Base-by-base conservation (phyloP, 176 grass and related monocot genomes). In the Triticum aestivum region DNA sequence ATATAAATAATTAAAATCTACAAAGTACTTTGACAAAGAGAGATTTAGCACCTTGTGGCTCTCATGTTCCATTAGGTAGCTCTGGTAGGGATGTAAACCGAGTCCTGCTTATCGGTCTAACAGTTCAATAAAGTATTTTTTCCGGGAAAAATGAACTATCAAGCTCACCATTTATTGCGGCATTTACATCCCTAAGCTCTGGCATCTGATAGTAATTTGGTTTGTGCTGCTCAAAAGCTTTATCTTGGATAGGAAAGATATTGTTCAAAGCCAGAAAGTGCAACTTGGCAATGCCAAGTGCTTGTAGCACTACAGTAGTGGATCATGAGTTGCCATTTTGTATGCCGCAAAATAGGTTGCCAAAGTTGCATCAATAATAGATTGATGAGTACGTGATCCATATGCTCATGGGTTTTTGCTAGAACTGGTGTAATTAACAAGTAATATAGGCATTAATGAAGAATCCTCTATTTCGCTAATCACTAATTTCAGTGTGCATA, bases 301-400 rank as follows among this genome's bases (percentile, higher is more conserved):
- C 73, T 79, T 10, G 59, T 41, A 15, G 84, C 89, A 90, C 58
- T 66, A 79, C 23, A 63, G 38, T 78, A 73, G 84, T 90, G 88
- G 65, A 83, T 65, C 84, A 63, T 82, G 84, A 45, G 63, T 24
- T 86, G 83, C 66, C 38, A 38, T 61, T 68, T 41, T 59, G 35
- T 69, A 76, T 82, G 35, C 49, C 38, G 11, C 37, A 70, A 41
- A 78, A 41, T 12, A 61, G 13, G 27, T 23, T 49, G 63, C 56
- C 6, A 24, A 87, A 59, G 84, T 21, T 73, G 73, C 44, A 66
- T 35, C 73, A 83, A 87, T 79, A 35, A 81, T 20, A 78, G 69
- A 42, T 24, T 72, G 35, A 41, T 72, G 35, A 23, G 20, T 44
- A 45, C 39, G 37, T 17, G 18, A 69, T 71, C 18, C 35, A 39